Base-by-base conservation (phyloP, 2,329 filamentous ascomycete species). In the Nothophoma quercina region DNA sequence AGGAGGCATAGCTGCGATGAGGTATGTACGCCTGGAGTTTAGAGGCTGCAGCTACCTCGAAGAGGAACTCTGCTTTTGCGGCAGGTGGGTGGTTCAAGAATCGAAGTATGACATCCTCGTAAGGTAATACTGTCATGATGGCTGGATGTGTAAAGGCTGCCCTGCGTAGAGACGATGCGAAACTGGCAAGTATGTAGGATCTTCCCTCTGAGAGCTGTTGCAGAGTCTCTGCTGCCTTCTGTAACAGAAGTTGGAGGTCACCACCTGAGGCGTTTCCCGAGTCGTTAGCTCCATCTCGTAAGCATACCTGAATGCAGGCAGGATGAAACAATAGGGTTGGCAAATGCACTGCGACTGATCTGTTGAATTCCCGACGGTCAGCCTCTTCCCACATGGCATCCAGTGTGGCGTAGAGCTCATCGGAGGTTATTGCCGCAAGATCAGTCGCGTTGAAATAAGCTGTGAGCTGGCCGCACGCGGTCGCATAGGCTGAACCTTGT, bases 341-440 rank as follows among this genome's bases (percentile, higher is more conserved):
- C 7, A 79, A 30, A 13, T 68, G 62, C 35, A 77, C 56, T 5
- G 76, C 66, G 1, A 77, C 68, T 2, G 64, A 63, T 53, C 77
- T 75, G 10, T 75, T 73, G 55, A 78, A 80, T 33, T 81, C 79
- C 42, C 80, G 74, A 40, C 76, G 76, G 51, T 80, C 79, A 2
- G 78, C 63, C 52, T 81, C 78, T 25, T 75, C 75, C 77, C 78
- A 81, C n/a, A 81, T 64, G 2, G 71, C 70, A 30, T 74, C 62
- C 16, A 75, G 38, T 0, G 65, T 42, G 18, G 48, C 29, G 32
- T 62, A 57, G 3, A 75, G 44, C 4, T 69, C 63, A 2, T 53
- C 16, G 1, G 55, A 28, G 7, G 56, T 25, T 10, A 64, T 35
- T 0, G 47, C 38, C 1, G 40, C 22, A 2, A 47, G 28, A 2